Percentiles rank a stretch among this genome's conserved stretches.
Evolutionary conservation across 352 stramenopile genomes (phyloP).

Genomic region (Globisporangium spiculum): DNA sequence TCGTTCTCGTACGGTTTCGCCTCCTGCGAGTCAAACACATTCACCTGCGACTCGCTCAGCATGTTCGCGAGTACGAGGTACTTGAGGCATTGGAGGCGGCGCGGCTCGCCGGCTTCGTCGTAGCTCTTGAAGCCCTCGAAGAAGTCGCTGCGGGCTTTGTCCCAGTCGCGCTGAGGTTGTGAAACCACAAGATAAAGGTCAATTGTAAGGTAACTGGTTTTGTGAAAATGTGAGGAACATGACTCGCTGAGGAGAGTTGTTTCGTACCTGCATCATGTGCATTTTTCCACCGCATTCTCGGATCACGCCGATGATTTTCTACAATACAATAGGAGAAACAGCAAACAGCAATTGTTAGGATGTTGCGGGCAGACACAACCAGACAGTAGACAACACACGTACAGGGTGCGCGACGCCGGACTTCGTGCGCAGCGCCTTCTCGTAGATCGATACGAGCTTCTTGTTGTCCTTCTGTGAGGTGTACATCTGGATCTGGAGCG

Average conservation of each 20-base stretch:
- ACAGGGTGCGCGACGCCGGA: slow-evolving; percentile 88
- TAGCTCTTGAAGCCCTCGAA: slow-evolving; percentile 97
- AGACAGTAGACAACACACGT: slow-evolving; percentile 6
- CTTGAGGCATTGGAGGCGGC: slow-evolving; percentile 91
- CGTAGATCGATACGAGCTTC: slow-evolving; percentile 92
- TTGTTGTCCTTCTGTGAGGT: slow-evolving; percentile 92
- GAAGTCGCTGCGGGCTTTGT: slow-evolving; percentile 92
- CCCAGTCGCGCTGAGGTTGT: slow-evolving; percentile 77
- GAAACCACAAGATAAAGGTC: too few relatives aligned
- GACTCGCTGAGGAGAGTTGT: not conserved
- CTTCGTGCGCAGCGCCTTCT: slow-evolving; percentile 88
- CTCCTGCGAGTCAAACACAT: slow-evolving; percentile 94
- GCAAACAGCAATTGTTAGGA: not conserved
- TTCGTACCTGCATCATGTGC: slow-evolving; percentile 89
- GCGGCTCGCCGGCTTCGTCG: slow-evolving; percentile 93
- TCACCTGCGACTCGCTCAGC: slow-evolving; percentile 93
- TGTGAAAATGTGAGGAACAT: not conserved
- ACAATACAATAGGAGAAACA: slow-evolving; percentile 1
- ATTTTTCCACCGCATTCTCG: slow-evolving; percentile 95
- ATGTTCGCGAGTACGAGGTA: slow-evolving; percentile 95
- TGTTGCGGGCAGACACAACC: not conserved
- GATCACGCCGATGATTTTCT: slow-evolving; percentile 94
- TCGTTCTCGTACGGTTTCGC: slow-evolving; percentile 93
- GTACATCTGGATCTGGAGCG: slow-evolving; percentile 92
- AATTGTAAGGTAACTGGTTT: too few relatives aligned